phyloP scores from a whole-genome alignment of 2,329 filamentous ascomycete genomes.

The Didymella segeticola region DNA sequence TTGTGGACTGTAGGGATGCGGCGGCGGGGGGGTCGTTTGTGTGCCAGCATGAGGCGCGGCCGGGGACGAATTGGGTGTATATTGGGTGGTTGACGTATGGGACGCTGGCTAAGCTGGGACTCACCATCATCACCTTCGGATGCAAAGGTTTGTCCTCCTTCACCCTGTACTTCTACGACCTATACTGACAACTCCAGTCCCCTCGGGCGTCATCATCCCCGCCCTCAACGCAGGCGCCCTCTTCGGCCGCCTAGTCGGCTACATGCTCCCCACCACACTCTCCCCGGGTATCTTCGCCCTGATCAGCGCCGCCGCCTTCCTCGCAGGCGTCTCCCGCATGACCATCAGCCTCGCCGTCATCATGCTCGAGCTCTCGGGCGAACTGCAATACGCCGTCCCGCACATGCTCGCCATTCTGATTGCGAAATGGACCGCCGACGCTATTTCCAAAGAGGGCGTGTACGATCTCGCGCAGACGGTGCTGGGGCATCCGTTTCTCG shows the following conservation, averaged over 20 bases:
- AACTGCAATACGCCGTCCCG: conserved; percentile 64
- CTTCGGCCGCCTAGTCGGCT: conserved; percentile 62
- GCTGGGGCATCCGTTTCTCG: conserved; percentile 65
- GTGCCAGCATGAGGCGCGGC: conserved; percentile 58
- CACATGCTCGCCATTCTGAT: conserved; percentile 67
- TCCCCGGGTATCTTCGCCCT: conserved; percentile 67
- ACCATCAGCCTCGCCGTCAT: conserved; percentile 65
- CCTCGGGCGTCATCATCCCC: conserved; percentile 67
- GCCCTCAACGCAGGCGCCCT: conserved; percentile 64
- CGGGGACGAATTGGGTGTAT: conserved; percentile 48
- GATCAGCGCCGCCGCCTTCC: conserved; percentile 65
- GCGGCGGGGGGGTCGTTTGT: conserved; percentile 53
- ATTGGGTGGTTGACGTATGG: conserved; percentile 61
- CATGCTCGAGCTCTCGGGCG: conserved; percentile 67
- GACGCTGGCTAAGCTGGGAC: conserved; percentile 60
- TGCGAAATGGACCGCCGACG: conserved; percentile 66
- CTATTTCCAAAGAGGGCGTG: conserved; percentile 60
- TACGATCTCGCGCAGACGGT: conserved; percentile 67
- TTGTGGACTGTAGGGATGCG: conserved; percentile 60
- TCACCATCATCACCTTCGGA: conserved; percentile 66
- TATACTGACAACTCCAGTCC: no score
- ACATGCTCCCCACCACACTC: conserved; percentile 46
- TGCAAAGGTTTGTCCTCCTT: no score
- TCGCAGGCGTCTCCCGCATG: conserved; percentile 66
- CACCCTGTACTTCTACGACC: no score